Evolutionary conservation across 345 rosid genomes (phyloP), one percentile per base, ranked within the genome.

Genomic region (Sonneratia alba): DNA sequence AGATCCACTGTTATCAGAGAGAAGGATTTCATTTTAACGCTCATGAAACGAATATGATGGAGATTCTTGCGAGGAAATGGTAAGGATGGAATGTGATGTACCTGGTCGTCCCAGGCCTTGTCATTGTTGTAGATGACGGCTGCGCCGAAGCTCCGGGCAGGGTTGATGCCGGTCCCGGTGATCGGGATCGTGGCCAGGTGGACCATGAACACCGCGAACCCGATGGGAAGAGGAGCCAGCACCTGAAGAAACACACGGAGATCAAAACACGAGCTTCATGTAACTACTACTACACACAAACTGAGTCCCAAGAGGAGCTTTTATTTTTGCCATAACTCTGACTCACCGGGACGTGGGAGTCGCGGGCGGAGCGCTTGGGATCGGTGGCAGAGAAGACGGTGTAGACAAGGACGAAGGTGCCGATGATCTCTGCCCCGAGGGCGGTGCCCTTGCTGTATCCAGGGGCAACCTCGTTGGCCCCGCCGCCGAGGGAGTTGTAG

Each of bases 281-380:
- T 27, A 27, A 27, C 32, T 27, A 27, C 32, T 27, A 27, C 32
- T 27, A 27, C 32, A 27, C 32, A 27, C 32, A 27, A 27, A 27
- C 32, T 27, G 32, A 27, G 32, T 27, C 32, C 32, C 32, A 27
- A 27, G 32, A 27, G 32, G 32, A 27, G 32, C 32, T 27, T 27
- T 27, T 27, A 27, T 27, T 27, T 27, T 27, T 27, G 32, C 32
- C 32, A 27, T 27, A 27, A 27, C 32, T 27, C 32, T 1, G 32
- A 74, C 91, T 10, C 78, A 90, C 97, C 69, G 96, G 96, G 64
- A 91, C 81, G 59, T 91, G 96, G 16, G 97, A 91, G 83, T 91
- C 97, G 66, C 96, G 93, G 1, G 97, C 96, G 68, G 79, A 88
- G 64, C 97, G 85, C 80, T 91, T 91, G 18, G 97, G 97, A 82